Evolutionary conservation across 2,329 filamentous ascomycete species (phyloP), one percentile per base, ranked within the genome.

Genomic region (Aspergillus fructus): DNA sequence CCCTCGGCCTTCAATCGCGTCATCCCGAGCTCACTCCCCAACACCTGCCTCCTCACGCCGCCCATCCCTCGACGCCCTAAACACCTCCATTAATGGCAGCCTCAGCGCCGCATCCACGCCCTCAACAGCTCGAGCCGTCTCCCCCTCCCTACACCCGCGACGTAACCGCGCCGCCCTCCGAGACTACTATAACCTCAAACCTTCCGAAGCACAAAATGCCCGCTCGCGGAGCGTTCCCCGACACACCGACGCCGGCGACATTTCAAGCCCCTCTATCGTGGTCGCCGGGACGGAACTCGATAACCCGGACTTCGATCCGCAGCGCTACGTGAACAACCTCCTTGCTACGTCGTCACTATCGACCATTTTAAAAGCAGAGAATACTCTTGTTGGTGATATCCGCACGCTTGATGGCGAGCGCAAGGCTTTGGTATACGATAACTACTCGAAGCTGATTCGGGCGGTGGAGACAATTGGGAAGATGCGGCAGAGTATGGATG

Each of bases 361-460:
- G 3, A 77, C 76, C 2, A 74, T 79, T 21, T 63, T 79, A 8
- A 77, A 76, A 46, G 76, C 76, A 1, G 77, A 79, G 61, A 75
- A 76, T 40, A 76, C 74, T 7, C 68, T 79, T n/a, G 74, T 79
- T 6, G 74, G 73, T 64, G 93, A 97, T 76, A 93, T 96, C 48
- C 80, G 92, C 39, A 93, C 91, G 2, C 81, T 99, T 17, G 94
- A 97, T 69, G 93, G 93, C 23, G 94, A 99, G 81, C 89, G 94
- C 74, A 99, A 99, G 77, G 93, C 93, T 2, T 78, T 99, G 60
- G 94, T 99, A 4, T 99, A 99, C 74, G 93, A 99, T 73, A 99
- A 99, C 72, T 99, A 97, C 75, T 94, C 89, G 65, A 97, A 97
- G 77, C 78, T 99, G 64, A 97, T 99, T 64, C 85, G 89, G n/a